Evolutionary conservation across 192 early-diverging fungal genomes (phyloP).

Genomic region (Fimicolochytrium jonesii): DNA sequence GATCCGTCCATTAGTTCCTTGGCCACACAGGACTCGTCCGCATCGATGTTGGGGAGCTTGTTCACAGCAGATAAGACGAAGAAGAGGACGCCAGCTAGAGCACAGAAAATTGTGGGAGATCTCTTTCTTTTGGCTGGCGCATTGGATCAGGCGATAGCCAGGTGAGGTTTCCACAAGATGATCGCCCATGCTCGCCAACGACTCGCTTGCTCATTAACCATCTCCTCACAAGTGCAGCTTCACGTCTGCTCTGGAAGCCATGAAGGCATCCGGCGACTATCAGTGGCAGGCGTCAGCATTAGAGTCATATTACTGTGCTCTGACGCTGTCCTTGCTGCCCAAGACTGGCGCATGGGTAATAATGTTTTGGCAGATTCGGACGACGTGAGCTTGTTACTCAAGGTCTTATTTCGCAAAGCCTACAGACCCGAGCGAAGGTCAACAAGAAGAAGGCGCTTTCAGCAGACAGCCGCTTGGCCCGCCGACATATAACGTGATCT

Average conservation of each 20-base stretch:
- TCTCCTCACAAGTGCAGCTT: too few species aligned
- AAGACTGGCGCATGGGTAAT: slow-evolving; percentile 62
- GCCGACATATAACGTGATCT: slow-evolving; percentile 7
- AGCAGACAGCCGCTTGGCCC: not conserved
- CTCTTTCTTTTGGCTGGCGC: slow-evolving; percentile 70
- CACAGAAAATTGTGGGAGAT: slow-evolving; percentile 72
- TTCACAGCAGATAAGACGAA: slow-evolving; percentile 43
- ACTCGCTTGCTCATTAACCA: too few species aligned
- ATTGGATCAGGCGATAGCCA: slow-evolving; percentile 62
- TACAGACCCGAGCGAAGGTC: too few species aligned
- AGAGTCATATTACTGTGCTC: slow-evolving; percentile 64
- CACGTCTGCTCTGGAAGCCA: slow-evolving; percentile 57
- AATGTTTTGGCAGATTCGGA: not conserved
- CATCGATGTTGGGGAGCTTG: slow-evolving; percentile 26
- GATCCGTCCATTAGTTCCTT: too few species aligned
- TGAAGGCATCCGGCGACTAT: slow-evolving; percentile 65
- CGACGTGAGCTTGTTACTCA: too few species aligned
- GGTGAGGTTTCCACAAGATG: slow-evolving; percentile 28
- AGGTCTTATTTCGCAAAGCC: too few species aligned
- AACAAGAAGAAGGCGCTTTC: too few species aligned
- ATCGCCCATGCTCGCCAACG: too few species aligned
- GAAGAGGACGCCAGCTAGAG: slow-evolving; percentile 63
- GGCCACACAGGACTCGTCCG: slow-evolving; percentile 13
- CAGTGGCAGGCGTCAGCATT: slow-evolving; percentile 71
- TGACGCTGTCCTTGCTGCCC: slow-evolving; percentile 53